Conservation (phyloP, 352 stramenopile genomes). For the Globisporangium lucens region DNA sequence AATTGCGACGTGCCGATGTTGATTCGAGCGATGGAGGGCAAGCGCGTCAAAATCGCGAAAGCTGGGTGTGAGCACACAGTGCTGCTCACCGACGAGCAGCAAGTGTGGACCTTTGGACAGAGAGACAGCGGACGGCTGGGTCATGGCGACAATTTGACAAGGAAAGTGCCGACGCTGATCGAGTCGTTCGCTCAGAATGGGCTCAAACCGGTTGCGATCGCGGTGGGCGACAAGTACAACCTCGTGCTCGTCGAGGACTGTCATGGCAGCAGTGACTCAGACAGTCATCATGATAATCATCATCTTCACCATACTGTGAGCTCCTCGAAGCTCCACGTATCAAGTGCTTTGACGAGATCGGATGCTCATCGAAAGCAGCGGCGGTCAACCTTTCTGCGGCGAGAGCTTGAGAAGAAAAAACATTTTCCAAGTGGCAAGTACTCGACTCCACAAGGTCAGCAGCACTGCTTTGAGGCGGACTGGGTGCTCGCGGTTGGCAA, state of each 20-base stretch:
- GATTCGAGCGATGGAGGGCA: slow-evolving; percentile 43
- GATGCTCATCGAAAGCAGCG: slow-evolving; percentile 7
- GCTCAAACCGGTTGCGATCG: slow-evolving; percentile 63
- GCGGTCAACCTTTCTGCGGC: background rate
- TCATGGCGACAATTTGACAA: slow-evolving; percentile 61
- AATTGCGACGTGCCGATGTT: slow-evolving; percentile 61
- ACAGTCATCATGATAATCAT: background rate
- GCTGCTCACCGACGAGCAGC: slow-evolving; percentile 48
- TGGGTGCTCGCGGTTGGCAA: slow-evolving; percentile 16
- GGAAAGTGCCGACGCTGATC: slow-evolving; percentile 56
- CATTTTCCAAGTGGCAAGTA: background rate
- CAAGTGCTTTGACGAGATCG: background rate
- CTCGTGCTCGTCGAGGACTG: slow-evolving; percentile 60
- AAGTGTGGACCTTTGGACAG: slow-evolving; percentile 81
- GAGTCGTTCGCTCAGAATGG: slow-evolving; percentile 50
- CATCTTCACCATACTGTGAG: background rate
- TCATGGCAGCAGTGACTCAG: background rate
- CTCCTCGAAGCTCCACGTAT: background rate
- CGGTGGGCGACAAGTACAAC: slow-evolving; percentile 87
- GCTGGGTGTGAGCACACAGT: slow-evolving; percentile 81
- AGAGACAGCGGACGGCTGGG: slow-evolving; percentile 78
- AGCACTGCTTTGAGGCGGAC: background rate
- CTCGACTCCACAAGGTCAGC: too few relatives aligned
- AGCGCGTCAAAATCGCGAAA: slow-evolving; percentile 63
- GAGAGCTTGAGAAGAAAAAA: slow-evolving; percentile 12